These are phyloP conservation scores for Fusarium buharicum DNA, from an alignment of 2,329 filamentous ascomycete species.

Conservation along the genomic window DNA sequence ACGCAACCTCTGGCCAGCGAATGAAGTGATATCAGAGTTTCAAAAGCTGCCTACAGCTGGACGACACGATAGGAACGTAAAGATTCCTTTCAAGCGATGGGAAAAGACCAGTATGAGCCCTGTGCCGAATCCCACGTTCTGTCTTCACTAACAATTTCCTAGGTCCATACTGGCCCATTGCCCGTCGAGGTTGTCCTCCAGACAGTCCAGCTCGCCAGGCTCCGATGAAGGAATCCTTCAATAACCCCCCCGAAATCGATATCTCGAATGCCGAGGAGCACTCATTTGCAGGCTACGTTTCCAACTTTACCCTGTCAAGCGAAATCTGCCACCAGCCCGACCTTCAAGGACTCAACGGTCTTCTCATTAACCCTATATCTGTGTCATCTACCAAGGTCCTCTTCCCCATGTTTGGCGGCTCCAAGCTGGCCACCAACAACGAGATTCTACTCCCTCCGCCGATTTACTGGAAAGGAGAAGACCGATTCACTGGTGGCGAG, in stretches of 20 bases:
- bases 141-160: conserved; percentile 16
- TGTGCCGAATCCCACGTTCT: neutral
- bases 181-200: conserved; percentile 69
- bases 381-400: conserved; percentile 66
- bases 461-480: conserved; percentile 74
- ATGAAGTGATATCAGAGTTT: conserved; percentile 58
- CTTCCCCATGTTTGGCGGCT: conserved; percentile 74
- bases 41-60: conserved; percentile 54
- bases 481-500: conserved; percentile 68
- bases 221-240: conserved; percentile 56
- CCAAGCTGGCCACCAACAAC: conserved; percentile 75
- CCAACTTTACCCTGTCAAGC: conserved; percentile 69
- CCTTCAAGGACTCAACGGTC: conserved; percentile 70
- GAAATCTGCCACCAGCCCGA: conserved; percentile 75
- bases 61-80: conserved; percentile 49
- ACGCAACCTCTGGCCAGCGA: conserved; percentile 55
- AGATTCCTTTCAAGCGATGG: conserved; percentile 58
- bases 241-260: conserved; percentile 57
- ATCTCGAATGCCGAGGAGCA: conserved; percentile 60
- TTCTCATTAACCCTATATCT: conserved; percentile 70
- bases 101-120: conserved; percentile 59
- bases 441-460: conserved; percentile 76
- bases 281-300: conserved; percentile 66
- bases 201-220: conserved; percentile 68
- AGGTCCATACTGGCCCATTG: conserved; percentile 68